Conservation (phyloP, 2,329 filamentous ascomycete species). For the Coleophoma crateriformis region DNA sequence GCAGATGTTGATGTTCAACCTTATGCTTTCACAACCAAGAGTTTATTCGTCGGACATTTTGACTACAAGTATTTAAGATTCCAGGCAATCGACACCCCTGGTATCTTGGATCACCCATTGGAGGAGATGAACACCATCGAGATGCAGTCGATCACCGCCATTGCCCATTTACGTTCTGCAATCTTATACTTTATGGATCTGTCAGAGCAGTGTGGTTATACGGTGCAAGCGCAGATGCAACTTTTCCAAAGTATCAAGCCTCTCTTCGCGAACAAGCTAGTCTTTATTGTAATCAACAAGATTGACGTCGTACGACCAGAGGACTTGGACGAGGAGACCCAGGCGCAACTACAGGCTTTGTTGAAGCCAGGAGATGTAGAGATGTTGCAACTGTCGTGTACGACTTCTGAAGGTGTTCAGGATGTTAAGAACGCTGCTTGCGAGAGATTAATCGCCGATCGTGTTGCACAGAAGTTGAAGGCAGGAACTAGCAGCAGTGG, state of each 20-base stretch:
- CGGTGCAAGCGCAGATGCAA: constrained; percentile 85
- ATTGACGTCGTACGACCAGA: constrained; percentile 87
- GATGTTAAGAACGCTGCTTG: constrained; percentile 93
- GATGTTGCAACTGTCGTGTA: constrained; percentile 88
- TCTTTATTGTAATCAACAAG: constrained; percentile 97
- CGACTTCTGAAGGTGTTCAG: constrained; percentile 90
- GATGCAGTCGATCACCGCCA: constrained; percentile 97
- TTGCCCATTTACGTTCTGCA: constrained; percentile 90
- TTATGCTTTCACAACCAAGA: constrained; percentile 98
- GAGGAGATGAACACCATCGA: constrained; percentile 99
- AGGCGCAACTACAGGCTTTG: constrained; percentile 72
- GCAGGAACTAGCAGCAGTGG: constrained; percentile 76
- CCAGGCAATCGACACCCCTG: constrained; percentile 96
- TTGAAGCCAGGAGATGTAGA: constrained; percentile 87
- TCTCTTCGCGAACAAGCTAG: constrained; percentile 93
- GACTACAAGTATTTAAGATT: constrained; percentile 91
- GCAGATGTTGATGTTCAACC: constrained; percentile 97
- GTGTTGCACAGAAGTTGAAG: constrained; percentile 94
- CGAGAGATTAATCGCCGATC: constrained; percentile 85
- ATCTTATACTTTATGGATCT: constrained; percentile 99
- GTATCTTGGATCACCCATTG: constrained; percentile 92
- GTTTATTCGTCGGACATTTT: constrained; percentile 94
- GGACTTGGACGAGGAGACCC: constrained; percentile 74
- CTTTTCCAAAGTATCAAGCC: constrained; percentile 97
- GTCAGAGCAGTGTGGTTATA: constrained; percentile 94